Percentiles rank a stretch among this genome's conserved stretches.
phyloP scores from a whole-genome alignment of 176 grass and related monocot genomes.

The Juncus inflexus region DNA sequence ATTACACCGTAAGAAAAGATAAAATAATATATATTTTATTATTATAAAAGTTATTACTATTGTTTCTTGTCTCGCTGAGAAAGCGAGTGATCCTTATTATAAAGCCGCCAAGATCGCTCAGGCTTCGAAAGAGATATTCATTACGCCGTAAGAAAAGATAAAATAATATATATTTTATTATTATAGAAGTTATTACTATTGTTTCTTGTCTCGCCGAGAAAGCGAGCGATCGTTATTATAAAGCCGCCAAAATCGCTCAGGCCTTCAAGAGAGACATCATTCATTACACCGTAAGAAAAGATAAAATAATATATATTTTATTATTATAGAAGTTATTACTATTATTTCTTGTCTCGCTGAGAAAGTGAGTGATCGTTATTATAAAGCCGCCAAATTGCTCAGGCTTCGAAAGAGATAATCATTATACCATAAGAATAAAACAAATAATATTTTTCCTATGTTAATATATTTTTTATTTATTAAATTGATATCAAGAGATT shows the following conservation, averaged over 20 bases:
- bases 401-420: constrained; percentile 86
- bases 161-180: too few species aligned
- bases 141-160: constrained; percentile 89
- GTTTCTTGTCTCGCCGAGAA: constrained; percentile 90
- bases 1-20: constrained; percentile 93
- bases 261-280: constrained; percentile 87
- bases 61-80: constrained; percentile 88
- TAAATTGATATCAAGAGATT: too few species aligned
- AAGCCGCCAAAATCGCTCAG: constrained; percentile 93
- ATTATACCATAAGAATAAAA: constrained; percentile 92
- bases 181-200: too few species aligned
- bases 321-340: too few species aligned
- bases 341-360: constrained; percentile 93
- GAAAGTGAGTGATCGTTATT: constrained; percentile 89
- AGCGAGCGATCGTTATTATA: constrained; percentile 86
- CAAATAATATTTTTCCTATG: too few species aligned
- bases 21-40: too few species aligned
- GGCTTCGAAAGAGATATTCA: constrained; percentile 90
- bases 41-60: too few species aligned
- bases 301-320: too few species aligned
- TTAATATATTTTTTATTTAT: too few species aligned
- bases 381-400: constrained; percentile 95
- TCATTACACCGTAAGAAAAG: constrained; percentile 93
- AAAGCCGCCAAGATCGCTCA: constrained; percentile 96
- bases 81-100: constrained; percentile 85